Evolutionary conservation across 352 stramenopile genomes (phyloP).

Genomic region (Sclerospora graminicola): DNA sequence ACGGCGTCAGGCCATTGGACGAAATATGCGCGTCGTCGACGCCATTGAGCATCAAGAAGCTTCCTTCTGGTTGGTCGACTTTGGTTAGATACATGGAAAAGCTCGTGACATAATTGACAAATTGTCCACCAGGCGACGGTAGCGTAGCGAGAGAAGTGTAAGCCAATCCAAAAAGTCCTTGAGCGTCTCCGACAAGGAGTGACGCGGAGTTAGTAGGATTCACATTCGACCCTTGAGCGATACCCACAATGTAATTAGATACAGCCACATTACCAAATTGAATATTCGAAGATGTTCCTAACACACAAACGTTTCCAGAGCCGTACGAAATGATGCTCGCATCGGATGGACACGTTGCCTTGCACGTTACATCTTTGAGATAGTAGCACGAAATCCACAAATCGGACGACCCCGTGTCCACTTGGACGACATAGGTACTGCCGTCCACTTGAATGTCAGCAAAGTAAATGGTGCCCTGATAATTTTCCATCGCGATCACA

Average conservation of each 20-base stretch:
- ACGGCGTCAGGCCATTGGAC: slow-evolving; percentile 28
- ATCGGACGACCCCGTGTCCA: slow-evolving; percentile 74
- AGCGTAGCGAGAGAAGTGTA: slow-evolving; percentile 44
- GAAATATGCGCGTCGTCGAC: slow-evolving; percentile 52
- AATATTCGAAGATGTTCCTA: slow-evolving; percentile 25
- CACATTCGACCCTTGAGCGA: slow-evolving; percentile 43
- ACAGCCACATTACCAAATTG: slow-evolving; percentile 36
- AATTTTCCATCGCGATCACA: slow-evolving; percentile 34
- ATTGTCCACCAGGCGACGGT: no score
- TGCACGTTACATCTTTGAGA: no score
- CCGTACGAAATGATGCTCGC: slow-evolving; percentile 48
- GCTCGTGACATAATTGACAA: no score
- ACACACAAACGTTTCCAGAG: slow-evolving; percentile 52
- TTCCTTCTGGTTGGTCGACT: no score
- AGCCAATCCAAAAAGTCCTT: slow-evolving; percentile 59
- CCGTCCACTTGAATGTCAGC: slow-evolving; percentile 36
- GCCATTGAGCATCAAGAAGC: slow-evolving; percentile 50
- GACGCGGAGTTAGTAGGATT: slow-evolving; percentile 24
- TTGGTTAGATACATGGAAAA: no score
- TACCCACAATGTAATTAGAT: slow-evolving; percentile 39
- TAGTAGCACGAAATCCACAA: slow-evolving; percentile 71
- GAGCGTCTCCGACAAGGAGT: slow-evolving; percentile 30
- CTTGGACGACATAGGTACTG: no score
- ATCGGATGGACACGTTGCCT: slow-evolving; percentile 35
- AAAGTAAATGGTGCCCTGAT: slow-evolving; percentile 57